Percentiles rank a stretch among this genome's conserved stretches.
Evolutionary conservation across 2,329 filamentous ascomycete species (phyloP).

Genomic region (Penicillium sp.): DNA sequence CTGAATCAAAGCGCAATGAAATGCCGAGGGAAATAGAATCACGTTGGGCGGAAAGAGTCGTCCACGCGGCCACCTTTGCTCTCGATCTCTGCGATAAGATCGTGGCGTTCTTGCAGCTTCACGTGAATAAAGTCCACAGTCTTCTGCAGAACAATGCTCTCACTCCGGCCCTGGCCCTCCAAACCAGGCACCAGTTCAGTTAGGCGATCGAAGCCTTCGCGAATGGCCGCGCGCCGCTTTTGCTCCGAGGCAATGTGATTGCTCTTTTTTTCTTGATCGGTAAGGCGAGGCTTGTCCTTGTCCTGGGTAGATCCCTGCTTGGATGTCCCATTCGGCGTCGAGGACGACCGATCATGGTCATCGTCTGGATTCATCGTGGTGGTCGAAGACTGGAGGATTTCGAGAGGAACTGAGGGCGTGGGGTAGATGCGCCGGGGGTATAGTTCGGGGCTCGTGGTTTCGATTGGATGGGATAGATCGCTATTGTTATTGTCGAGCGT

Average conservation of each 20-base stretch:
- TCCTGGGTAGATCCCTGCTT: conserved; percentile 24
- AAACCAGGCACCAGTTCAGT: conserved; percentile 72
- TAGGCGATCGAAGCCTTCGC: conserved; percentile 73
- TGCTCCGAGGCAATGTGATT: conserved; percentile 62
- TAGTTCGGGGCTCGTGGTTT: not conserved
- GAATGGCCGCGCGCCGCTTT: conserved; percentile 63
- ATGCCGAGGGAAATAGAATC: not conserved
- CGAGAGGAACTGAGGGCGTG: conserved; percentile 22
- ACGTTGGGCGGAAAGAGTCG: conserved; percentile 29
- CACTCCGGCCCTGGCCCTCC: conserved; percentile 72
- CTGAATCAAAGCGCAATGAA: not conserved
- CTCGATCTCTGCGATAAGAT: conserved; percentile 53
- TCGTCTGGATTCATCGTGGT: conserved; percentile 24
- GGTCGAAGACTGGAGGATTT: conserved; percentile 3
- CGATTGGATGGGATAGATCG: not conserved
- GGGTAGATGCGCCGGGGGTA: conserved; percentile 4
- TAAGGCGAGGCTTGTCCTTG: conserved; percentile 55
- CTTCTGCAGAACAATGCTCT: conserved; percentile 69
- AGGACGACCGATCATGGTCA: conserved; percentile 28
- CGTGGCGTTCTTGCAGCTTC: conserved; percentile 51
- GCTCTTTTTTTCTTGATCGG: conserved; percentile 62
- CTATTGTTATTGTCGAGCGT: not conserved
- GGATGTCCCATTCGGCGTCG: conserved; percentile 26
- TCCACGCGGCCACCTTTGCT: conserved; percentile 50
- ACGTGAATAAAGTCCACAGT: conserved; percentile 59